Conservation (phyloP, 139 green algal species). For the Pleodorina starrii region DNA sequence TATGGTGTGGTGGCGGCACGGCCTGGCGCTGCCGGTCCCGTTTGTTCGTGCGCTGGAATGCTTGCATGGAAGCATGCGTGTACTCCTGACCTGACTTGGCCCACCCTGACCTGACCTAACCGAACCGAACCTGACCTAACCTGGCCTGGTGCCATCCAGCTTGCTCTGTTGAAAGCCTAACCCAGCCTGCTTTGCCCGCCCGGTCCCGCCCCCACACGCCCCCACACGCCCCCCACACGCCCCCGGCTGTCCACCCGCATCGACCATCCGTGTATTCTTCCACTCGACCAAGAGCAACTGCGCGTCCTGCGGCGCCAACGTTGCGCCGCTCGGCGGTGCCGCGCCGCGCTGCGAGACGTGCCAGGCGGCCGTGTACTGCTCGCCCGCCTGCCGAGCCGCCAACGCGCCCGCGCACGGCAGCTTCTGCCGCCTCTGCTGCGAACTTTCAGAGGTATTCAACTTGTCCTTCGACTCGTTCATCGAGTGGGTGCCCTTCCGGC, state of each 20-base stretch:
- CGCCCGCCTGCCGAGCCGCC: conserved; percentile 12
- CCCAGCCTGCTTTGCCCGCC: background rate
- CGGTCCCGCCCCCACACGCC: background rate
- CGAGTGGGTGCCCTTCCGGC: conserved; percentile 54
- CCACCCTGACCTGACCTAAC: too few relatives aligned
- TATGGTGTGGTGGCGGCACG: too few relatives aligned
- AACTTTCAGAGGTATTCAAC: conserved; percentile 56
- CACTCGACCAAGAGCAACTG: conserved; percentile 27
- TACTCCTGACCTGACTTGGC: too few relatives aligned
- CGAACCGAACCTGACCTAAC: too few relatives aligned
- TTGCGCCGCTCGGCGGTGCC: conserved; percentile 25
- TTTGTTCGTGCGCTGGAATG: too few relatives aligned
- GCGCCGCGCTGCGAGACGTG: conserved; percentile 51
- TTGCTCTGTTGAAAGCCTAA: too few relatives aligned
- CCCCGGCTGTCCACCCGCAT: too few relatives aligned
- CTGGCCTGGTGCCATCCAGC: too few relatives aligned
- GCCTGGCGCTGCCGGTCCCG: too few relatives aligned
- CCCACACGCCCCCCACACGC: too few relatives aligned
- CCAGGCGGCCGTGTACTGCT: conserved; percentile 62
- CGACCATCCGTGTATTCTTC: background rate
- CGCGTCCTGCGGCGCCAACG: conserved; percentile 32
- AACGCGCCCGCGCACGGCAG: conserved; percentile 30
- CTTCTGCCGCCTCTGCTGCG: conserved; percentile 52
- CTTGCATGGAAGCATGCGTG: too few relatives aligned
- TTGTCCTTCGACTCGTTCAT: conserved; percentile 62